Percentiles rank a stretch among this genome's conserved stretches.
Evolutionary conservation across 176 grass and related monocot genomes (phyloP).

Genomic region (Elymus sibiricus): DNA sequence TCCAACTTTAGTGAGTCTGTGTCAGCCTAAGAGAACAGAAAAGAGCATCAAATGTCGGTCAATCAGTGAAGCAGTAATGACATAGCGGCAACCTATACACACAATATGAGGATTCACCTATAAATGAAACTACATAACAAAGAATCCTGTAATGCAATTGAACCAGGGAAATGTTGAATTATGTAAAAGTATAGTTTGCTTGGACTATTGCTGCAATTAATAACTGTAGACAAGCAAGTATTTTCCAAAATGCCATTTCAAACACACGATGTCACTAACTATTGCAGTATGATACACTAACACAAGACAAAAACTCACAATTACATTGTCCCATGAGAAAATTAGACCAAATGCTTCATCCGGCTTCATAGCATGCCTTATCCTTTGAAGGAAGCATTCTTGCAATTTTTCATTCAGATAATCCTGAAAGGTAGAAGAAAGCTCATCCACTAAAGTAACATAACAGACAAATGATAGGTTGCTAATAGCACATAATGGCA

Average conservation of each 20-base stretch:
- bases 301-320: constrained; percentile 49
- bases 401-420: constrained; percentile 94
- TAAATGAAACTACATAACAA: not conserved
- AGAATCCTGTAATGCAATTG: not conserved
- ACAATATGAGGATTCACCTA: not conserved
- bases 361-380: constrained; percentile 99
- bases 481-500: not conserved
- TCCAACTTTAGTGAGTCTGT: constrained; percentile 72
- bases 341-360: constrained; percentile 98
- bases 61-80: not conserved
- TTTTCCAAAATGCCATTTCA: not conserved
- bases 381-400: constrained; percentile 91
- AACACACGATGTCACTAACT: not conserved
- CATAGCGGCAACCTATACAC: not conserved
- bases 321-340: constrained; percentile 98
- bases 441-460: constrained; percentile 13
- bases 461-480: not conserved
- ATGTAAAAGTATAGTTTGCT: not conserved
- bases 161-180: not conserved
- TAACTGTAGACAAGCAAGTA: not conserved
- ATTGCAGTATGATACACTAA: not conserved
- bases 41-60: not conserved
- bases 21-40: constrained; percentile 56
- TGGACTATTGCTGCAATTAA: not conserved
- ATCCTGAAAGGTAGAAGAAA: constrained; percentile 50